Base-by-base conservation (phyloP, 495 filamentous ascomycete species). In the Penicillium chermesinum region DNA sequence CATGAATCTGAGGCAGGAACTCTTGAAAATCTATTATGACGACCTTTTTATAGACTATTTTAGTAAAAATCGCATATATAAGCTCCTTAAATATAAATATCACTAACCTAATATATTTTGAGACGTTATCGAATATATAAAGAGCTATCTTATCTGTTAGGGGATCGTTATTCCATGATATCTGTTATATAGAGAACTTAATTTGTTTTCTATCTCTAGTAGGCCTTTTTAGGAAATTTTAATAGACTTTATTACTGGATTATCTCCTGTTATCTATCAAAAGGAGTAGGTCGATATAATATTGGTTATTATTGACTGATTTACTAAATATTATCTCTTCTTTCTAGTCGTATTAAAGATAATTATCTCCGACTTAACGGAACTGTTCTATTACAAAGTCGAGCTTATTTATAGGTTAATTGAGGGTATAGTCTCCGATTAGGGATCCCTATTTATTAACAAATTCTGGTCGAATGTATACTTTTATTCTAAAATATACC, bases 281-380 rank as follows among this genome's bases (percentile, higher is more conserved):
- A 40, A 10, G 8, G 9, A 8, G 9, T 18, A 19, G 17, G 3
- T 40, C 2, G 8, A 53, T 18, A 38, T 44, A 44, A 37, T 37
- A 34, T 9, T 18, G 32, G 34, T 40, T 40, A 40, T 40, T 21
- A 53, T 40, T 38, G 17, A 55, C 7, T 42, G 44, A 15, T 54
- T 41, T 25, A 42, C 17, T 50, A 15, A 44, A 43, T 15, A 44
- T 2, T 15, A 18, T 40, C 21, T 40, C 18, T 19, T 19, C 14
- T 19, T 40, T 18, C 8, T 40, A 40, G 14, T 40, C 18, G 14
- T 40, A 40, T 40, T 15, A 4, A 18, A 21, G n/a, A 40, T 40
- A 15, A 40, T 21, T 40, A 18, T 40, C 14, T n/a, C 3, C 10
- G 5, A 40, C 3, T 40, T 18, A 40, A 40, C 10, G 10, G 10